phyloP scores from a whole-genome alignment of 805 yeast genomes.

The Starmerella bacillaris region DNA sequence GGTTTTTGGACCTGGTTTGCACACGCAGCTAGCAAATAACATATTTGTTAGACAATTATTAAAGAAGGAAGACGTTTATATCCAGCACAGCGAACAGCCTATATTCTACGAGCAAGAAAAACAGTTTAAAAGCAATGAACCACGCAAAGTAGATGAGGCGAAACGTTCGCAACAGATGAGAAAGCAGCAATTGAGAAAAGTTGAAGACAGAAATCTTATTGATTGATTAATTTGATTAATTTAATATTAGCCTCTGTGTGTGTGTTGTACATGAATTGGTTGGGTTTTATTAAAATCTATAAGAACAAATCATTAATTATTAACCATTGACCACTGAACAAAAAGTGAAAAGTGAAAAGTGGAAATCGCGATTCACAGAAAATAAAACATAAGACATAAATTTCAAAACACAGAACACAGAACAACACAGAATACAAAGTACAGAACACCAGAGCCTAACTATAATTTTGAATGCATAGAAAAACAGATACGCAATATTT shows the following conservation, averaged over 20 bases:
- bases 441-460: no score
- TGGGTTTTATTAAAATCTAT: no score
- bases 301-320: no score
- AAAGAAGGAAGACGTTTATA: conserved; percentile 11
- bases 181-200: conserved; percentile 11
- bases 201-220: conserved; percentile 5
- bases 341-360: no score
- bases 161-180: conserved; percentile 9
- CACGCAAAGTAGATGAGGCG: conserved; percentile 2
- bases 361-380: no score
- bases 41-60: conserved; percentile 17
- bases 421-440: no score
- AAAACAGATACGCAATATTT: no score
- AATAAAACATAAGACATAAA: no score
- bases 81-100: conserved; percentile 5
- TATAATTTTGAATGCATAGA: no score
- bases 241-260: background rate
- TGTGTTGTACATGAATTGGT: no score
- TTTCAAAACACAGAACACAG: no score
- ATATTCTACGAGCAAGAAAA: background rate
- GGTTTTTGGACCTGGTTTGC: conserved; percentile 24
- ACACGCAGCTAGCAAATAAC: conserved; percentile 23
- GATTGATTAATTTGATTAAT: background rate
- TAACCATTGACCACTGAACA: no score
- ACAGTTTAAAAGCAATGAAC: background rate